Percentiles rank a stretch among this genome's conserved stretches.
phyloP scores from a whole-genome alignment of 164 flowering plant genomes.

The Taxillus chinensis region DNA sequence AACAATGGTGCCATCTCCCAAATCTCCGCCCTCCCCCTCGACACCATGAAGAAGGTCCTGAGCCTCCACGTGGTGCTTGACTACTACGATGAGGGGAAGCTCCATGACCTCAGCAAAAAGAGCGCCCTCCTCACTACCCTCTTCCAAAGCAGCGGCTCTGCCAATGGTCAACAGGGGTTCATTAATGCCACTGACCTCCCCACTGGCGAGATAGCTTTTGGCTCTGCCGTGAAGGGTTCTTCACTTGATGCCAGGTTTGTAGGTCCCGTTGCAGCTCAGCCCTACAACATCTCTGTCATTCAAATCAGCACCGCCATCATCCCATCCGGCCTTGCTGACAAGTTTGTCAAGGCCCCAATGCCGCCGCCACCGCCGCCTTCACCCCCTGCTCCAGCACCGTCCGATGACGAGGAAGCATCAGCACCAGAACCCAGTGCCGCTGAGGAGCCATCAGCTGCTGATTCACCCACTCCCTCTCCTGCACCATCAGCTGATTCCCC shows the following conservation, averaged over 20 bases:
- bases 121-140: slow-evolving; percentile 40
- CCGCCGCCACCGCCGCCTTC: slow-evolving; percentile 6
- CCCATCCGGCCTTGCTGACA: slow-evolving; percentile 16
- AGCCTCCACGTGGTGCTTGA: slow-evolving; percentile 55
- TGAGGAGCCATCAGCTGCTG: not conserved
- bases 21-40: slow-evolving; percentile 21
- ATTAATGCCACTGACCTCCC: slow-evolving; percentile 27
- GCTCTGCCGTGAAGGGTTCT: slow-evolving; percentile 45
- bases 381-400: slow-evolving; percentile 7
- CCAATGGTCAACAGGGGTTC: slow-evolving; percentile 37
- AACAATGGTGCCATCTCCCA: slow-evolving; percentile 21
- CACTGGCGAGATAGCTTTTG: slow-evolving; percentile 26
- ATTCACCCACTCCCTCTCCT: not conserved
- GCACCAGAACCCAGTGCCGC: not conserved
- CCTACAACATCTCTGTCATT: slow-evolving; percentile 53
- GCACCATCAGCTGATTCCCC: not conserved
- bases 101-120: slow-evolving; percentile 20
- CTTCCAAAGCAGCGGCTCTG: slow-evolving; percentile 42
- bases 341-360: slow-evolving; percentile 3
- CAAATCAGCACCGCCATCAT: slow-evolving; percentile 33
- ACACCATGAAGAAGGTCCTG: slow-evolving; percentile 26
- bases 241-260: slow-evolving; percentile 24
- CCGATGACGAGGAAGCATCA: not conserved
- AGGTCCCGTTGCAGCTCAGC: slow-evolving; percentile 28
- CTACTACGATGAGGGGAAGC: slow-evolving; percentile 43